These are phyloP conservation scores for Przewalskia tangutica DNA, from an alignment of 257 asterid species.

Conservation along the genomic window DNA sequence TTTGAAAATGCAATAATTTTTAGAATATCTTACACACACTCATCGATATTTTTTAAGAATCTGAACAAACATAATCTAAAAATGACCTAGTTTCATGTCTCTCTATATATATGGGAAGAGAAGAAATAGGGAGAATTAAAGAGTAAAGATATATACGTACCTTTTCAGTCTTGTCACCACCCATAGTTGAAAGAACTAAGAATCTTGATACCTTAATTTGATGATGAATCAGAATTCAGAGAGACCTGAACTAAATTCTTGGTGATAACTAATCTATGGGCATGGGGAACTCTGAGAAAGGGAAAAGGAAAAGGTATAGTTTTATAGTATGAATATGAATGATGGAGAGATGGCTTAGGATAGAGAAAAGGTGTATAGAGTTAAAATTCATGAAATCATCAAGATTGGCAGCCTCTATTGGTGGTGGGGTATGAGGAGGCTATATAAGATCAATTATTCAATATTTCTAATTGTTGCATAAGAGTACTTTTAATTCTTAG, in stretches of 20 bases:
- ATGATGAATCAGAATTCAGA: not conserved
- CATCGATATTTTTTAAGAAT: not conserved
- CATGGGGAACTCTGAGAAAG: not conserved
- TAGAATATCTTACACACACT: not conserved
- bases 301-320: not conserved
- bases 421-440: not conserved
- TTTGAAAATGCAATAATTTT: too few relatives aligned
- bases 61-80: not conserved
- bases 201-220: not conserved
- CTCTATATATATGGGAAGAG: not conserved
- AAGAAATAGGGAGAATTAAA: too few relatives aligned
- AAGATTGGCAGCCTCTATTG: not conserved
- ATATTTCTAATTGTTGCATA: not conserved
- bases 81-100: conserved; percentile 1
- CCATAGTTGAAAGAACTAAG: not conserved
- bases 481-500: not conserved
- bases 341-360: not conserved
- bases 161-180: conserved; percentile 2
- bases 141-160: not conserved
- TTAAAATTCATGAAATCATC: conserved; percentile 1
- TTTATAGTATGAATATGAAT: conserved; percentile 1
- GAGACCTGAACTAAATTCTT: not conserved
- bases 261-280: not conserved
- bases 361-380: not conserved
- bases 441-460: not conserved